Evolutionary conservation across 192 early-diverging fungal species (phyloP), one percentile per base, ranked within the genome.

Genomic region (Geosiphon pyriformis): DNA sequence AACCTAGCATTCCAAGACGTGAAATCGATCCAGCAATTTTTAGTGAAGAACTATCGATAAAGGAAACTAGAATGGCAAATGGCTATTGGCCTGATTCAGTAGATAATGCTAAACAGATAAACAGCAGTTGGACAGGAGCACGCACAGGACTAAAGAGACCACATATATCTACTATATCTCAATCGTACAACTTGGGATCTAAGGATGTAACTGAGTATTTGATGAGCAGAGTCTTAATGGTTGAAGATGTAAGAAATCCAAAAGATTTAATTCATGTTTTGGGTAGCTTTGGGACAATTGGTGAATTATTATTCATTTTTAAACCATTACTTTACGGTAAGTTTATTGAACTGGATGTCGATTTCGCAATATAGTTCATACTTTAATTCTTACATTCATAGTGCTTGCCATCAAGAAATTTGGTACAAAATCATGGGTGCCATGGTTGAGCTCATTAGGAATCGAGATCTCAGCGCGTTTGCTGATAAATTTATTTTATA

Each of bases 261-360:
- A 66, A 72, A 22, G 83, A 95, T 61, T 80, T 95, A 48, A 77
- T 96, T 2, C 77, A 80, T 11, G 68, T 54, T 17, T 71, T 90
- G 67, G 66, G 62, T 17, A 68, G 79, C n/a, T 31, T 82, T 26
- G 83, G 86, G 1, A 59, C 78, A 15, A 48, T 83, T 0, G 91
- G 87, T 4, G 95, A 98, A 78, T 81, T 84, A 27, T 63, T 92
- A 65, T 94, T 87, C 76, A 88, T 94, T 48, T 47, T 95, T 25
- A 79, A 94, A 46, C 96, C 96, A 17, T 63, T 98, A 1, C 70
- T 92, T 26, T 96, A 95, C 77, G 90, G 87, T 89, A 76, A 54
- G 66, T 66, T 26, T 47, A 3, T 48, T 7, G 15, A 17, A 37
- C 0, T 3, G 20, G 22, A 25, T 20, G 15, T 18, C 22, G 27